phyloP scores from a whole-genome alignment of 192 early-diverging fungal genomes.

The Backusella luteola region DNA sequence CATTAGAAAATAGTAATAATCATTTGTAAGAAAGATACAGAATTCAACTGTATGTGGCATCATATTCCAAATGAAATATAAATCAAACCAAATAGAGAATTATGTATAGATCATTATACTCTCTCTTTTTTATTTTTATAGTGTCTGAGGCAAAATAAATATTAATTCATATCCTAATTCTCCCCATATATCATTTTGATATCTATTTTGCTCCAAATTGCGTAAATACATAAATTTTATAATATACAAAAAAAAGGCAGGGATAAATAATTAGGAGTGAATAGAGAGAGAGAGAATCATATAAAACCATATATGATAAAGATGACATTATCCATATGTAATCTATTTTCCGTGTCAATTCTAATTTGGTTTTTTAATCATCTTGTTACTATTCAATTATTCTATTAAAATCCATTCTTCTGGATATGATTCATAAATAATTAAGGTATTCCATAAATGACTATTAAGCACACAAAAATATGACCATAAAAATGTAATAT shows the following conservation, averaged over 20 bases:
- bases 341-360: neutral
- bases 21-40: neutral
- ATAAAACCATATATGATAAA: neutral
- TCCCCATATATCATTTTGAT: neutral
- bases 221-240: neutral
- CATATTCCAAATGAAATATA: neutral
- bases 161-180: neutral
- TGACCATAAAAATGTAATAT: neutral
- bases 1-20: neutral
- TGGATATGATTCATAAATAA: neutral
- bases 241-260: neutral
- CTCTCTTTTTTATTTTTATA: neutral
- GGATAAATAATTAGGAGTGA: neutral
- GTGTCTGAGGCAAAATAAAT: neutral
- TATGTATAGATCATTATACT: neutral
- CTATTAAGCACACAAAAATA: neutral
- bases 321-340: neutral
- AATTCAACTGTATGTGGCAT: neutral
- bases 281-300: neutral
- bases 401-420: neutral
- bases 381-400: neutral
- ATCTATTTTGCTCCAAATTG: neutral
- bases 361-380: neutral
- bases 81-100: neutral
- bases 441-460: neutral